Evolutionary conservation across 2,329 filamentous ascomycete genomes (phyloP).

Genomic region (Huntiella bhutanensis): DNA sequence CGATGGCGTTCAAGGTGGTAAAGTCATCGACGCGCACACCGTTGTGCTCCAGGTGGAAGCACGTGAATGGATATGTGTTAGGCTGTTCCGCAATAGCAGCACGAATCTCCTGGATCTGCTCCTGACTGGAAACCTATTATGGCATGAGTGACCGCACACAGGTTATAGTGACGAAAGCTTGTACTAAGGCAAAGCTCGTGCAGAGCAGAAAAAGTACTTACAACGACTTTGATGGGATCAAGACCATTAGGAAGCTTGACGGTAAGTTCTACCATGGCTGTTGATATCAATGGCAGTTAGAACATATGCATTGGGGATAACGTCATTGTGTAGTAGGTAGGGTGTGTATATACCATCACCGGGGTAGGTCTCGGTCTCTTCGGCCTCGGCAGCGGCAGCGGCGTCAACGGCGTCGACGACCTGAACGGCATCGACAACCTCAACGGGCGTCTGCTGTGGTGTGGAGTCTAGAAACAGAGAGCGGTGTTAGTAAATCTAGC

Average conservation of each 20-base stretch:
- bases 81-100: constrained; percentile 92
- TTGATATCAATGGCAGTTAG: background rate
- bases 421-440: constrained; percentile 1
- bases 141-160: background rate
- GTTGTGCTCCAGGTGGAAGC: constrained; percentile 90
- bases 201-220: background rate
- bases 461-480: constrained; percentile 1
- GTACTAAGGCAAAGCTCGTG: too few species aligned
- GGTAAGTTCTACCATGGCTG: constrained; percentile 9
- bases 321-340: too few species aligned
- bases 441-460: constrained; percentile 7
- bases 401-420: background rate
- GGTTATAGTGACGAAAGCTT: background rate
- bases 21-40: constrained; percentile 89
- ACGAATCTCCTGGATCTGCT: constrained; percentile 92
- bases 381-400: background rate
- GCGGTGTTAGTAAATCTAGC: background rate
- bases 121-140: constrained; percentile 64
- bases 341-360: background rate
- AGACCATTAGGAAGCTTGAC: constrained; percentile 10
- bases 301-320: background rate
- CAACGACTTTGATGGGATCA: constrained; percentile 5
- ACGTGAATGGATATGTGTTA: constrained; percentile 87
- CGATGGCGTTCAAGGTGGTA: constrained; percentile 74
- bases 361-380: background rate